Percentiles rank a stretch among this genome's conserved stretches.
Evolutionary conservation across 495 filamentous ascomycete genomes (phyloP).

Genomic region (Aspergillus saccharolyticus): DNA sequence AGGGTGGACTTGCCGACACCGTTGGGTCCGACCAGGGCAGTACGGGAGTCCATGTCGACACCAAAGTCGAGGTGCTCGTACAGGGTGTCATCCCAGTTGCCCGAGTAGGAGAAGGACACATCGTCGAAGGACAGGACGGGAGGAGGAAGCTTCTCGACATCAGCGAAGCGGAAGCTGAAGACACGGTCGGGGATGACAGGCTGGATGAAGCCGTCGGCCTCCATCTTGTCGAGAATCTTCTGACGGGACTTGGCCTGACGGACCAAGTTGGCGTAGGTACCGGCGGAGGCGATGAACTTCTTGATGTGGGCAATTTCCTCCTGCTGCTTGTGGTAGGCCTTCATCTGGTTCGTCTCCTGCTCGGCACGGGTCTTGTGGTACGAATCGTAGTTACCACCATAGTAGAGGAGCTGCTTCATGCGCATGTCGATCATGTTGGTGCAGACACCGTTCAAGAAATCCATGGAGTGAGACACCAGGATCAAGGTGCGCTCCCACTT

Average conservation of each 20-base stretch:
- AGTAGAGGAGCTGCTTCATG: slow-evolving; percentile 85
- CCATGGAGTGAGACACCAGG: slow-evolving; percentile 93
- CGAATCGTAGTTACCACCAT: slow-evolving; percentile 99
- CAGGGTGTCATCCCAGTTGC: slow-evolving; percentile 79
- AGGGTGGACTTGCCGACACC: slow-evolving; percentile 99
- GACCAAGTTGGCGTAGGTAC: slow-evolving; percentile 99
- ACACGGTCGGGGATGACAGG: slow-evolving; percentile 78
- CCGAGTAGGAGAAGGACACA: slow-evolving; percentile 97
- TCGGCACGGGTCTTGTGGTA: slow-evolving; percentile 93
- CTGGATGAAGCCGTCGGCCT: slow-evolving; percentile 97
- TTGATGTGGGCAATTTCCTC: slow-evolving; percentile 99
- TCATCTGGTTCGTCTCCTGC: slow-evolving; percentile 96
- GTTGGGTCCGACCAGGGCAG: slow-evolving; percentile 95
- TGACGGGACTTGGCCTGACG: slow-evolving; percentile 97
- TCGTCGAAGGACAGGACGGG: slow-evolving; percentile 95
- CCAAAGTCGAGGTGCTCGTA: slow-evolving; percentile 96
- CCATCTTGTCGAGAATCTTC: slow-evolving; percentile 99
- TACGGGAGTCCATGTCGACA: slow-evolving; percentile 99
- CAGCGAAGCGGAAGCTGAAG: slow-evolving; percentile 97
- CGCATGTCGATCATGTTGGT: slow-evolving; percentile 99
- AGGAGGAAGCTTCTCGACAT: slow-evolving; percentile 96
- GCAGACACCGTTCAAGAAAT: slow-evolving; percentile 99
- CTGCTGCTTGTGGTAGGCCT: slow-evolving; percentile 98
- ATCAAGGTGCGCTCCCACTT: slow-evolving; percentile 99
- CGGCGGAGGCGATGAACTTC: slow-evolving; percentile 99